Evolutionary conservation across 2,329 filamentous ascomycete species (phyloP).

Genomic region (Clarireedia homoeocarpa): DNA sequence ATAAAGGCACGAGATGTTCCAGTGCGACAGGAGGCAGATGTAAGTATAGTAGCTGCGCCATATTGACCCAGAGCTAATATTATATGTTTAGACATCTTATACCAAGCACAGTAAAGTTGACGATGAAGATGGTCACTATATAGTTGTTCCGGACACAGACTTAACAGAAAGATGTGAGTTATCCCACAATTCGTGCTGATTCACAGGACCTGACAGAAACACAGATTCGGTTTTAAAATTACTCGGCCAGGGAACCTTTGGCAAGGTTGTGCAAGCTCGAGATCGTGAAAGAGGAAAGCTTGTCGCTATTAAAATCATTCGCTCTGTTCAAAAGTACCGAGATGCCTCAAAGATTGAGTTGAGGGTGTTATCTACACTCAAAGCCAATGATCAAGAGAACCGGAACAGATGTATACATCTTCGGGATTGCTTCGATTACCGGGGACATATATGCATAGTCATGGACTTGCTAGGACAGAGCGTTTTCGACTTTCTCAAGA

Average conservation of each 20-base stretch:
- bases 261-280: slow-evolving; percentile 91
- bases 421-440: slow-evolving; percentile 93
- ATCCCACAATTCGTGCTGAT: neutral
- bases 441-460: slow-evolving; percentile 88
- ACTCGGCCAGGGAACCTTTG: slow-evolving; percentile 94
- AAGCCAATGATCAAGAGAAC: slow-evolving; percentile 85
- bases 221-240: slow-evolving; percentile 81
- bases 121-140: slow-evolving; percentile 95
- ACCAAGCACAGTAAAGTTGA: slow-evolving; percentile 69
- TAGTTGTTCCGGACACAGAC: slow-evolving; percentile 78
- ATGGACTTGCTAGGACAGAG: slow-evolving; percentile 81
- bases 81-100: slow-evolving; percentile 30
- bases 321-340: slow-evolving; percentile 95
- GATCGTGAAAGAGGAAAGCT: slow-evolving; percentile 68
- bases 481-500: slow-evolving; percentile 96
- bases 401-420: slow-evolving; percentile 95
- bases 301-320: slow-evolving; percentile 96
- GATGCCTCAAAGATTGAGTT: slow-evolving; percentile 94
- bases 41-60: slow-evolving; percentile 34
- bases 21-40: slow-evolving; percentile 55
- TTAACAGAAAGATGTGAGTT: slow-evolving; percentile 83
- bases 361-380: slow-evolving; percentile 82
- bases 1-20: slow-evolving; percentile 81
- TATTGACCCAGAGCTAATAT: slow-evolving; percentile 11
- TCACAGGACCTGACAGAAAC: neutral